phyloP scores from a whole-genome alignment of 352 stramenopile species.

The Pythium sp. region DNA sequence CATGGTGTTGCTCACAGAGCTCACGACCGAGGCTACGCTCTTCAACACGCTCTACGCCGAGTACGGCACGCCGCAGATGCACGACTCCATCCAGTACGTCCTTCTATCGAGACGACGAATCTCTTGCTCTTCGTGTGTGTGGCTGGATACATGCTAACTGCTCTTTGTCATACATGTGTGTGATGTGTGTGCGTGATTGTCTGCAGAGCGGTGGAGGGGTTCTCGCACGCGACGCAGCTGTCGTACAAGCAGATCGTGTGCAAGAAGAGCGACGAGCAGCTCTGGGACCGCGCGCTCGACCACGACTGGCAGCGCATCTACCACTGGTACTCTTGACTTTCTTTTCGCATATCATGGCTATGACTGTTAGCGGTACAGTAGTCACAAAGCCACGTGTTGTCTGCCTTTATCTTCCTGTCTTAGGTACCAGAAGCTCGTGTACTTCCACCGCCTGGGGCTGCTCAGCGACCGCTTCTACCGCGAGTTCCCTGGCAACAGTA shows the following conservation, averaged over 20 bases:
- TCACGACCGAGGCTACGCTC: slow-evolving; percentile 62
- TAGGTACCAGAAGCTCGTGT: slow-evolving; percentile 71
- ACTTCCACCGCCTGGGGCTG: slow-evolving; percentile 71
- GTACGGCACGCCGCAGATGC: slow-evolving; percentile 58
- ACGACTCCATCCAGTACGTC: slow-evolving; percentile 50
- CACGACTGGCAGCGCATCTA: slow-evolving; percentile 60
- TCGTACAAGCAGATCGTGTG: slow-evolving; percentile 46
- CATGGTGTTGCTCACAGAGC: slow-evolving; percentile 71
- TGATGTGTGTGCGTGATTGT: background rate
- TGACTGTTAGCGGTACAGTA: background rate
- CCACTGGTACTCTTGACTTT: slow-evolving; percentile 38
- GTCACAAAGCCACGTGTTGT: background rate
- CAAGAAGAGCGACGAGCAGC: slow-evolving; percentile 28
- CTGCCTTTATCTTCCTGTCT: background rate
- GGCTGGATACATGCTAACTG: too few species aligned
- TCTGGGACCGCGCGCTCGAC: slow-evolving; percentile 58
- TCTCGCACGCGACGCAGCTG: slow-evolving; percentile 33
- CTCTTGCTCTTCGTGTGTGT: background rate
- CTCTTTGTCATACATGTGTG: background rate
- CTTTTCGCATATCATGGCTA: background rate
- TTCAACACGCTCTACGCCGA: slow-evolving; percentile 80
- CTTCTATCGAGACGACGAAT: background rate
- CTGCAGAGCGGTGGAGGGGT: slow-evolving; percentile 54
- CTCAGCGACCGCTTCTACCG: slow-evolving; percentile 61
- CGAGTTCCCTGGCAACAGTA: slow-evolving; percentile 60